Evolutionary conservation across 306 rosid genomes (phyloP), one percentile per base, ranked within the genome.

Genomic region (Sindora glabra): DNA sequence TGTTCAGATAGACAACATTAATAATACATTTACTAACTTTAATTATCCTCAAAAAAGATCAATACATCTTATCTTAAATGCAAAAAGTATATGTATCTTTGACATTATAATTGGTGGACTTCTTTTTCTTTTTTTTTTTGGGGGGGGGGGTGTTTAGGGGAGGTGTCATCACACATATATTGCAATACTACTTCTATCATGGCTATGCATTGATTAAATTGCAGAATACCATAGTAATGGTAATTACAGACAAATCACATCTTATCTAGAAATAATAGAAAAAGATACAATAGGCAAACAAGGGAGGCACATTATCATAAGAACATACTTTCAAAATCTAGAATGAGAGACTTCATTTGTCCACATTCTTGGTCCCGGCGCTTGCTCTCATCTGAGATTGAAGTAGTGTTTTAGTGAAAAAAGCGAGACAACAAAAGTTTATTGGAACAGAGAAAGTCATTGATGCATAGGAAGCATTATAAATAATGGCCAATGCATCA

Each of bases 271-370:
- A 24, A 56, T 14, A 14, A 48, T 45, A 22, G 16, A 72, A 27
- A 67, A 59, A 17, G n/a, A 48, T 39, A 26, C 14, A 72, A 27
- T 62, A 59, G 46, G 12, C 46, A 40, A 44, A 18, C 18, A 48
- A 23, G 18, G 47, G 36, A 21, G 27, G 52, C 48, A 67, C 36
- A 16, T 40, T 21, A 34, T 41, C 21, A 65, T 54, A 40, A 60
- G 12, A 56, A 71, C 96, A 41, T 79, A 91, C 98, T 92, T 76
- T 86, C 88, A 56, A 88, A 88, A 70, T 92, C 94, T 54, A 82
- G 83, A 69, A 92, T 74, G 17, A 83, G 96, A 67, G 86, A 71
- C 81, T 78, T 88, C 79, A 88, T 68, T 42, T 81, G 90, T 56
- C 73, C 62, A 30, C 83, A 77, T 54, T 88, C 88, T 74, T 75